These are phyloP conservation scores for Cystobasidium sp. DNA, from an alignment of 1,284 basidiomycete genomes.

Conservation along the genomic window DNA sequence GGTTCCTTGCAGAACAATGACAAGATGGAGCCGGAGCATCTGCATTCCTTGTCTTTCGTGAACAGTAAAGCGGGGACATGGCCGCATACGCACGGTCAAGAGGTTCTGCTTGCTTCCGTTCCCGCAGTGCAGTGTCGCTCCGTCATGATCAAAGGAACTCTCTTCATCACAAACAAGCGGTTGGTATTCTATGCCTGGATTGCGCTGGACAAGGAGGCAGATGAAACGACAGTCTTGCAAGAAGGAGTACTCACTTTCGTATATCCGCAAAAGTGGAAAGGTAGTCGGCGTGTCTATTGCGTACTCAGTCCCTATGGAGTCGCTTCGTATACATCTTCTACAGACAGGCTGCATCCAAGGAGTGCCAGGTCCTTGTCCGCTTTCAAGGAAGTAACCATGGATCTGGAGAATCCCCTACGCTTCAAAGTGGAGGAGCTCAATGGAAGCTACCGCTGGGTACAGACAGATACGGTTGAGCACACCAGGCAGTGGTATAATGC, in stretches of 20 bases:
- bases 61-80: conserved; percentile 1
- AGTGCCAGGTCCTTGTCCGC: conserved; percentile 11
- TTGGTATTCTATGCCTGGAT: conserved; percentile 18
- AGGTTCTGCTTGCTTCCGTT: not conserved
- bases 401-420: conserved; percentile 8
- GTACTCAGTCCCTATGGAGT: conserved; percentile 8
- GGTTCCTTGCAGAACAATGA: too few relatives aligned
- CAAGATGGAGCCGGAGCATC: not conserved
- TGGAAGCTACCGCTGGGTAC: not conserved
- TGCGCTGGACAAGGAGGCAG: conserved; percentile 1
- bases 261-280: conserved; percentile 14
- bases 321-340: conserved; percentile 2
- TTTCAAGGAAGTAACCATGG: conserved; percentile 13
- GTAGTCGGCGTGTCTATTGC: conserved; percentile 12
- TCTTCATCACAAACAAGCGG: conserved; percentile 11
- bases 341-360: conserved; percentile 17
- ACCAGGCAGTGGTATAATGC: conserved; percentile 17
- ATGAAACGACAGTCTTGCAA: conserved; percentile 11
- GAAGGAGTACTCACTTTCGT: conserved; percentile 14
- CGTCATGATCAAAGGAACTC: conserved; percentile 18
- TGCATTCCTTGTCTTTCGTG: conserved; percentile 7
- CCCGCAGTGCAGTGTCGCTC: conserved; percentile 15
- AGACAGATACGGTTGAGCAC: conserved; percentile 12
- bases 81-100: not conserved
- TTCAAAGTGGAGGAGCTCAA: conserved; percentile 13